These are phyloP conservation scores for Blastocystis sp. DNA, from an alignment of 352 stramenopile species.

Conservation along the genomic window DNA sequence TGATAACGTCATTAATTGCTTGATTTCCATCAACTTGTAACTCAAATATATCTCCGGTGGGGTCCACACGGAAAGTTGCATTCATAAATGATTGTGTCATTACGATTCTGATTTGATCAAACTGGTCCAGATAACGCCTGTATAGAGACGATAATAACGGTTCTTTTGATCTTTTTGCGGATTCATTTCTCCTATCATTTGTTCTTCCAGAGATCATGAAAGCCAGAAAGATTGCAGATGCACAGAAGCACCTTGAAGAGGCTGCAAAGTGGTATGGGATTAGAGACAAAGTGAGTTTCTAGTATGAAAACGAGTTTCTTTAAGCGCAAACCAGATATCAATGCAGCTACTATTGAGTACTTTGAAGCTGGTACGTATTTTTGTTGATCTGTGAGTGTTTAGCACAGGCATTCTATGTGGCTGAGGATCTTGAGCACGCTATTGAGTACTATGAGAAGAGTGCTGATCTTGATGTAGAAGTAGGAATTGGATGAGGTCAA, in stretches of 20 bases:
- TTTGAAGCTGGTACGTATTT: slow-evolving; percentile 38
- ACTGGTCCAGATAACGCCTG: background rate
- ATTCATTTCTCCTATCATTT: background rate
- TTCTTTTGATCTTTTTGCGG: background rate
- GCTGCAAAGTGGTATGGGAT: background rate
- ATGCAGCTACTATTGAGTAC: slow-evolving; percentile 52
- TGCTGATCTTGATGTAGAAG: slow-evolving; percentile 22
- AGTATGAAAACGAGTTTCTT: slow-evolving; percentile 63
- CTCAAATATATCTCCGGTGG: slow-evolving; percentile 16
- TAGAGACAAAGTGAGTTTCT: background rate
- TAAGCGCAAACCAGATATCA: slow-evolving; percentile 55
- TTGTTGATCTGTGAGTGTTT: background rate
- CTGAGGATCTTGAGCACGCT: slow-evolving; percentile 37
- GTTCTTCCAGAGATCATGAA: slow-evolving; percentile 20
- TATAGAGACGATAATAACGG: background rate
- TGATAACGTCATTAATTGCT: slow-evolving; percentile 12
- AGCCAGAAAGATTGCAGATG: slow-evolving; percentile 53
- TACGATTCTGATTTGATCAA: background rate
- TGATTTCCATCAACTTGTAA: background rate
- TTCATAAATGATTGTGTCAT: background rate
- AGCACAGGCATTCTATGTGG: slow-evolving; percentile 57
- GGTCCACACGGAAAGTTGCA: background rate
- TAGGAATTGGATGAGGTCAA: background rate
- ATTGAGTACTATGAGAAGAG: slow-evolving; percentile 63
- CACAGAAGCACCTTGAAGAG: slow-evolving; percentile 31